These are phyloP conservation scores for Trametes cingulata DNA, from an alignment of 768 basidiomycete genomes.

Conservation along the genomic window DNA sequence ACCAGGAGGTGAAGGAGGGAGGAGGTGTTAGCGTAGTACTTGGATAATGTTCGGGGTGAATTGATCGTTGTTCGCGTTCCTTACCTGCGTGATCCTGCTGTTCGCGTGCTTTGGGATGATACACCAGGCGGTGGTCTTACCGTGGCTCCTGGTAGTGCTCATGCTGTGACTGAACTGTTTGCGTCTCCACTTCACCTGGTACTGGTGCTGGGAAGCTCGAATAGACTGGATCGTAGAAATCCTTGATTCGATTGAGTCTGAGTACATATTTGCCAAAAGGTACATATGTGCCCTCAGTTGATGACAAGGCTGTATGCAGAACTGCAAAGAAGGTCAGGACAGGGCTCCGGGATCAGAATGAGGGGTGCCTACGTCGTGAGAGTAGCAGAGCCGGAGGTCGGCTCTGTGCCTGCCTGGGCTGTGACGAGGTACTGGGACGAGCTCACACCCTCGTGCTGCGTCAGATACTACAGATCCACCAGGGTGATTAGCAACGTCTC, in stretches of 20 bases:
- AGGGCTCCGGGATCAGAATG: background rate
- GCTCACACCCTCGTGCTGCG: conserved; percentile 43
- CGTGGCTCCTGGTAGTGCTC: no score
- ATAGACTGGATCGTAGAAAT: no score
- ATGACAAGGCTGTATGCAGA: conserved; percentile 48
- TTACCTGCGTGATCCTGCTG: background rate
- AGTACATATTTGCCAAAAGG: no score
- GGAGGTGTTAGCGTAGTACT: background rate
- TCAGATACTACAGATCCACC: conserved; percentile 46
- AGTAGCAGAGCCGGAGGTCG: conserved; percentile 55
- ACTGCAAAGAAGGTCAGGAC: conserved; percentile 32
- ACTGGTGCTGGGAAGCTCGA: no score
- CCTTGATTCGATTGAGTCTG: background rate
- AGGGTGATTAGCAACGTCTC: background rate
- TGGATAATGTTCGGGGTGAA: conserved; percentile 9
- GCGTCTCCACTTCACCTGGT: no score
- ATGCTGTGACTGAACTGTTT: no score
- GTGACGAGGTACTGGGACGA: conserved; percentile 58
- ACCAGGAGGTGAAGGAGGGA: background rate
- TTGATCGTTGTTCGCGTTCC: conserved; percentile 7
- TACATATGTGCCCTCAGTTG: conserved; percentile 34
- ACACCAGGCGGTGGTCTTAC: no score
- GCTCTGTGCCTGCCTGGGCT: conserved; percentile 65
- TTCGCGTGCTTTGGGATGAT: background rate
- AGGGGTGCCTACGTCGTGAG: conserved; percentile 50